Evolutionary conservation across 2,329 filamentous ascomycete species (phyloP).

Genomic region (Diplodia sapinea): DNA sequence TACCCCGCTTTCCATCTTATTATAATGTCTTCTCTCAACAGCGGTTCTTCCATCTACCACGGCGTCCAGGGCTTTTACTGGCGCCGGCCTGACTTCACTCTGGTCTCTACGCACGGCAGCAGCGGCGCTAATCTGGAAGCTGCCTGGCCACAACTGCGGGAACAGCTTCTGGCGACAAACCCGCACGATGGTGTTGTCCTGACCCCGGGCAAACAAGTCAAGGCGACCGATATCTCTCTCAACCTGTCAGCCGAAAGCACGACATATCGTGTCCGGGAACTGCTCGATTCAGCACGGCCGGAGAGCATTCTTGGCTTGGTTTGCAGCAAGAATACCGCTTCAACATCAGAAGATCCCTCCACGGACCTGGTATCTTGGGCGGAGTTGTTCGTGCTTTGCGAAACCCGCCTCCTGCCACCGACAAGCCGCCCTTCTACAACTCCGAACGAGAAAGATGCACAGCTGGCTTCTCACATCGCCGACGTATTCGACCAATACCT

Average conservation of each 20-base stretch:
- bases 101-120: slow-evolving; percentile 39
- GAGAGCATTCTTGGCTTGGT: slow-evolving; percentile 16
- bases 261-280: slow-evolving; percentile 4
- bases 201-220: background rate
- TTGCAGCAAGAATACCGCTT: background rate
- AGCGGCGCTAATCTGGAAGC: background rate
- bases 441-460: slow-evolving; percentile 35
- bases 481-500: slow-evolving; percentile 41
- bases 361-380: slow-evolving; percentile 37
- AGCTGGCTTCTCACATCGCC: slow-evolving; percentile 36
- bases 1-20: background rate
- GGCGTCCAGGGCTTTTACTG: slow-evolving; percentile 42
- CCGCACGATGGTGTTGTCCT: background rate
- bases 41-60: slow-evolving; percentile 41
- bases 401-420: slow-evolving; percentile 37
- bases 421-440: slow-evolving; percentile 36
- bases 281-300: background rate
- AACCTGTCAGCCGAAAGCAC: background rate
- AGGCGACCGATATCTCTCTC: background rate
- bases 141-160: slow-evolving; percentile 9
- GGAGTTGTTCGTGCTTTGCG: slow-evolving; percentile 40
- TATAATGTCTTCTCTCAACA: slow-evolving; percentile 41
- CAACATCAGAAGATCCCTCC: background rate
- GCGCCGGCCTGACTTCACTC: slow-evolving; percentile 37
- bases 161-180: background rate